Evolutionary conservation across 495 filamentous ascomycete genomes (phyloP).

Genomic region (Terfezia claveryi): DNA sequence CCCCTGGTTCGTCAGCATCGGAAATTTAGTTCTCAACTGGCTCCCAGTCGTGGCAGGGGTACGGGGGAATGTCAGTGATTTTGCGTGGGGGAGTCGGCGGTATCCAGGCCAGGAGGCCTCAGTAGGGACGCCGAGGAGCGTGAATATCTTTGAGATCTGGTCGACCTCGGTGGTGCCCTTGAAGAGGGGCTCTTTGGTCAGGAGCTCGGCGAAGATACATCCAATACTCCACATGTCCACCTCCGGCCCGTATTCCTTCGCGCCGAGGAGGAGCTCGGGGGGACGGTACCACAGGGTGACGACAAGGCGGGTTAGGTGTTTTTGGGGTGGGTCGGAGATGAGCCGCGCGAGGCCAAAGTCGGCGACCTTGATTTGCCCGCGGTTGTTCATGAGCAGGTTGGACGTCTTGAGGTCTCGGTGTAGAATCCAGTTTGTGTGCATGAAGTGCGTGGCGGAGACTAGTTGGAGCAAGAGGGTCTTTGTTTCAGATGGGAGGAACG

Average conservation of each 20-base stretch:
- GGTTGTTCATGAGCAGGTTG: conserved; percentile 88
- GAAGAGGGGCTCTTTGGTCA: conserved; percentile 61
- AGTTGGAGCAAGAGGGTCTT: conserved; percentile 81
- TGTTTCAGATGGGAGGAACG: conserved; percentile 78
- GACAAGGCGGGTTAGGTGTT: conserved; percentile 63
- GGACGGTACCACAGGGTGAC: conserved; percentile 95
- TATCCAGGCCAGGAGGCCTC: conserved; percentile 72
- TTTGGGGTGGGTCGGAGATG: conserved; percentile 53
- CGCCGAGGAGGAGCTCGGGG: conserved; percentile 73
- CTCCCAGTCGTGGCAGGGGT: conserved; percentile 13
- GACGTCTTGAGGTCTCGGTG: conserved; percentile 95
- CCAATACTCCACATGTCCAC: conserved; percentile 93
- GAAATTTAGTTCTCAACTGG: conserved; percentile 49
- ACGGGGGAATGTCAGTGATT: conserved; percentile 48
- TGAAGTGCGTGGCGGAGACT: conserved; percentile 55
- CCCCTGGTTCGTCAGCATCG: conserved; percentile 58
- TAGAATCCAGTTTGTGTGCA: conserved; percentile 80
- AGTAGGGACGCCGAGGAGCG: conserved; percentile 73
- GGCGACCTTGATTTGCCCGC: conserved; percentile 82
- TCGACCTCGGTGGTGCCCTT: conserved; percentile 93
- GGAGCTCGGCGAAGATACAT: conserved; percentile 86
- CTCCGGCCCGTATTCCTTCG: conserved; percentile 48
- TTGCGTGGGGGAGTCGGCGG: conserved; percentile 71
- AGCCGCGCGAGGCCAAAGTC: conserved; percentile 96
- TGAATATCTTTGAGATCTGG: conserved; percentile 61